These are phyloP conservation scores for Phalaenopsis hybrid DNA, from an alignment of 116 monocot species.

Conservation along the genomic window DNA sequence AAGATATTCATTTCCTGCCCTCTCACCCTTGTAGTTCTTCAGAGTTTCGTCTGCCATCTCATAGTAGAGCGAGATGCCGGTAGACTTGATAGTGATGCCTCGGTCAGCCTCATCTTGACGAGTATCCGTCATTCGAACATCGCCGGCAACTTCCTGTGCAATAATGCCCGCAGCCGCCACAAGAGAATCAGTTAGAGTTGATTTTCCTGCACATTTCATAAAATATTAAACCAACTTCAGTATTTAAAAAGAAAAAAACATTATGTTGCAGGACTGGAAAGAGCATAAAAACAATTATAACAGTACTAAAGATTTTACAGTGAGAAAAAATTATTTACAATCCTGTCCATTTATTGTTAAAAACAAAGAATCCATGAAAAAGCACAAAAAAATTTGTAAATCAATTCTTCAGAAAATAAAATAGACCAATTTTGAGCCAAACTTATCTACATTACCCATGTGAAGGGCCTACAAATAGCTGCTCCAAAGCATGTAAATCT, in stretches of 20 bases:
- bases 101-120: conserved; percentile 38
- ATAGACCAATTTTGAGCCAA: too few species aligned
- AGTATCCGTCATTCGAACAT: conserved; percentile 49
- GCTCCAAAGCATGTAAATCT: too few species aligned
- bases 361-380: too few species aligned
- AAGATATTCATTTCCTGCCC: conserved; percentile 34
- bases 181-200: conserved; percentile 43
- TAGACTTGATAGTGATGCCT: conserved; percentile 46
- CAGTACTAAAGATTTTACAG: neutral
- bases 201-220: conserved; percentile 29
- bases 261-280: neutral
- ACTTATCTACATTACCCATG: too few species aligned
- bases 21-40: conserved; percentile 38
- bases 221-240: neutral
- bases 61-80: conserved; percentile 46
- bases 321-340: too few species aligned
- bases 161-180: conserved; percentile 48
- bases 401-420: too few species aligned
- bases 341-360: too few species aligned
- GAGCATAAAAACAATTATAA: neutral
- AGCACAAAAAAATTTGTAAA: too few species aligned
- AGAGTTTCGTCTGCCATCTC: conserved; percentile 24
- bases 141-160: conserved; percentile 43
- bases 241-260: neutral
- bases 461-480: too few species aligned